These are phyloP conservation scores for Claviceps africana DNA, from an alignment of 2,329 filamentous ascomycete genomes.

Conservation along the genomic window DNA sequence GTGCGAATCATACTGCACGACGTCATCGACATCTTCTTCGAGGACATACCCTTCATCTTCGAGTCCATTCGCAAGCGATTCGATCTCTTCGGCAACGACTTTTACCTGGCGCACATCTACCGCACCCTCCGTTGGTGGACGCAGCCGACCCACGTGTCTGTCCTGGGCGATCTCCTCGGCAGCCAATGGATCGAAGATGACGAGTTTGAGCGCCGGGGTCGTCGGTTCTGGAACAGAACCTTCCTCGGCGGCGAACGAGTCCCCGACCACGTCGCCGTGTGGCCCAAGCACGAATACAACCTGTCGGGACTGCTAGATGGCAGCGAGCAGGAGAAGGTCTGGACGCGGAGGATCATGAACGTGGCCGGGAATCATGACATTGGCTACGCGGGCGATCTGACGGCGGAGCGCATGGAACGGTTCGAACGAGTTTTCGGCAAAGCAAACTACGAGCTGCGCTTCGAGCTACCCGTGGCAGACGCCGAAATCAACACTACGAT, in stretches of 20 bases:
- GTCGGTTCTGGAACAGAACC: slow-evolving; percentile 67
- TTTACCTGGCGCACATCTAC: slow-evolving; percentile 88
- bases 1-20: slow-evolving; percentile 42
- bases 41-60: slow-evolving; percentile 55
- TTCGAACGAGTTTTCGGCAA: slow-evolving; percentile 80
- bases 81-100: slow-evolving; percentile 87
- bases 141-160: slow-evolving; percentile 70
- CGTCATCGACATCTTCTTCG: slow-evolving; percentile 43
- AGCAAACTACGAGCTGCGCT: slow-evolving; percentile 81
- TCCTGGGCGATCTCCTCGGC: slow-evolving; percentile 81
- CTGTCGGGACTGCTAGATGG: slow-evolving; percentile 35
- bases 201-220: slow-evolving; percentile 64
- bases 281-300: slow-evolving; percentile 35
- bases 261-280: slow-evolving; percentile 36
- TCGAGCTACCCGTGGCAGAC: slow-evolving; percentile 38
- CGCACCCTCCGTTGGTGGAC: slow-evolving; percentile 73
- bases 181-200: slow-evolving; percentile 86
- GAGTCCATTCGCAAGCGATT: slow-evolving; percentile 61
- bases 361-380: slow-evolving; percentile 93
- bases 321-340: slow-evolving; percentile 34
- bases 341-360: slow-evolving; percentile 72
- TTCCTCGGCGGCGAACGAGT: slow-evolving; percentile 57
- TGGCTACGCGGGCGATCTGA: slow-evolving; percentile 87
- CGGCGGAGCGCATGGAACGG: slow-evolving; percentile 55
- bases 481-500: slow-evolving; percentile 25